phyloP scores from a whole-genome alignment of 352 stramenopile species.

The Saprolegnia parasitica region DNA sequence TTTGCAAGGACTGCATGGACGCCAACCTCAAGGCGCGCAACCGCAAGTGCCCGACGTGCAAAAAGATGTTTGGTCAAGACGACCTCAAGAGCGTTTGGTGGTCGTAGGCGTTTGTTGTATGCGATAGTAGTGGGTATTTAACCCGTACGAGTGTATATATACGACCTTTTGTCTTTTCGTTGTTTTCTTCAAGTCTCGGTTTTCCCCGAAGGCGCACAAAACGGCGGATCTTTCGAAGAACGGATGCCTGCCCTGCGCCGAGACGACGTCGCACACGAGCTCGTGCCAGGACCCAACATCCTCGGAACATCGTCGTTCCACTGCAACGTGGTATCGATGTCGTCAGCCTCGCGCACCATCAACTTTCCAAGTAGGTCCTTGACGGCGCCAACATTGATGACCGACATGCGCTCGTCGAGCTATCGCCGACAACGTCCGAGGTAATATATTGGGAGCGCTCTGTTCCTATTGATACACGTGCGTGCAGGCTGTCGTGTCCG shows the following conservation, averaged over 20 bases:
- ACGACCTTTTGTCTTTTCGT: background rate
- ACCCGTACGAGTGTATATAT: no score
- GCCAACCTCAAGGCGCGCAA: slow-evolving; percentile 85
- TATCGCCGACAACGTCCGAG: slow-evolving; percentile 2
- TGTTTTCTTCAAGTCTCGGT: background rate
- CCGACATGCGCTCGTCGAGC: background rate
- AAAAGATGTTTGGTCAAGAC: slow-evolving; percentile 88
- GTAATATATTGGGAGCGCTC: background rate
- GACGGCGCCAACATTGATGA: background rate
- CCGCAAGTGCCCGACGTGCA: slow-evolving; percentile 86
- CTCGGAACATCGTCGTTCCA: background rate
- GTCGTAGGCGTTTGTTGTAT: slow-evolving; percentile 48
- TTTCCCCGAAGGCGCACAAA: background rate
- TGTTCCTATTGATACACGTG: background rate
- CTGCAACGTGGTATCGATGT: slow-evolving; percentile 4
- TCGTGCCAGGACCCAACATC: background rate
- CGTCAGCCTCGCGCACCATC: background rate
- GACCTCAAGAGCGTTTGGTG: slow-evolving; percentile 84
- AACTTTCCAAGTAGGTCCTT: background rate
- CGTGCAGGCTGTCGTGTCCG: background rate
- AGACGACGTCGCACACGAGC: background rate
- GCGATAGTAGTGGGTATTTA: no score
- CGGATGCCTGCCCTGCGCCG: background rate
- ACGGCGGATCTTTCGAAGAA: background rate
- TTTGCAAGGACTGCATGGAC: slow-evolving; percentile 84